These are phyloP conservation scores for Favolaschia claudopus DNA, from an alignment of 768 basidiomycete genomes.

Conservation along the genomic window DNA sequence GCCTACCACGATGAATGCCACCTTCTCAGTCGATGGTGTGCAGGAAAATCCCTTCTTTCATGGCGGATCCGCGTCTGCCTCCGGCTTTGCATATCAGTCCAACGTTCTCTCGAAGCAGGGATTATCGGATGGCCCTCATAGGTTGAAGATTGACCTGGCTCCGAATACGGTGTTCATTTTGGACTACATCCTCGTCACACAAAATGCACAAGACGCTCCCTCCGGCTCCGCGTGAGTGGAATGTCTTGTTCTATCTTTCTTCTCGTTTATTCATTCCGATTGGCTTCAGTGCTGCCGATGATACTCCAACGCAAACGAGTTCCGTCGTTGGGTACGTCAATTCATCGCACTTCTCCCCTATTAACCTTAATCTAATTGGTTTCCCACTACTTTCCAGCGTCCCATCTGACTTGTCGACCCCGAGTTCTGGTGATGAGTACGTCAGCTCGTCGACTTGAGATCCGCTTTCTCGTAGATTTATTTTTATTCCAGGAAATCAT, in stretches of 20 bases:
- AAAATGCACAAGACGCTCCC: background rate
- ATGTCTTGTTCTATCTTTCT: background rate
- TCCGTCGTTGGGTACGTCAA: no score
- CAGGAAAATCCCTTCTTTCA: constrained; percentile 38
- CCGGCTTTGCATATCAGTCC: constrained; percentile 40
- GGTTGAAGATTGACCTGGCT: constrained; percentile 51
- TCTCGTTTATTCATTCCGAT: background rate
- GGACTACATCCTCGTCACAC: constrained; percentile 55
- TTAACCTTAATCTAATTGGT: no score
- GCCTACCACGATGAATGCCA: constrained; percentile 52
- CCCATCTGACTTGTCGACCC: background rate
- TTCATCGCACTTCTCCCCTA: no score
- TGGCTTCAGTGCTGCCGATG: no score
- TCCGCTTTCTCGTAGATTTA: background rate
- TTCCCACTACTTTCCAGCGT: background rate
- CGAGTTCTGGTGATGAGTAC: background rate
- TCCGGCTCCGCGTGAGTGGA: background rate
- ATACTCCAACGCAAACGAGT: no score
- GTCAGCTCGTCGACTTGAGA: background rate
- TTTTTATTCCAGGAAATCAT: background rate
- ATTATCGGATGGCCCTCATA: constrained; percentile 48
- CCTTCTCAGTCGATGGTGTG: constrained; percentile 50
- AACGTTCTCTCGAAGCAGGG: constrained; percentile 45
- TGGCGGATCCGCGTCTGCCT: constrained; percentile 30
- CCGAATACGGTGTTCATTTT: constrained; percentile 56